Conservation (phyloP, 441 rosid species). For the Arabidopsis lyrata region DNA sequence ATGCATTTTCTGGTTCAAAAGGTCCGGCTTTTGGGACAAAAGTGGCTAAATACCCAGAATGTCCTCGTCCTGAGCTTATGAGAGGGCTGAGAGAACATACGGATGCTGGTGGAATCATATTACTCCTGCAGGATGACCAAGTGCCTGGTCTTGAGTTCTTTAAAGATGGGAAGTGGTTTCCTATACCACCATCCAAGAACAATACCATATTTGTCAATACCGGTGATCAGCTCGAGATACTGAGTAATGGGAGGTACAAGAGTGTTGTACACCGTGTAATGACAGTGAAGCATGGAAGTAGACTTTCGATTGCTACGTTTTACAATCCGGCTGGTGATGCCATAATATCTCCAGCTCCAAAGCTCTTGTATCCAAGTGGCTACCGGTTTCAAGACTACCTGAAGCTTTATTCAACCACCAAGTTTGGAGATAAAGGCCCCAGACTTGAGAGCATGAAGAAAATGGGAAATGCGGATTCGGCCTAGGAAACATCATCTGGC, state of each 20-base stretch:
- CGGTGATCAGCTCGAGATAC: constrained; percentile 81
- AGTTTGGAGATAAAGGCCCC: constrained; percentile 68
- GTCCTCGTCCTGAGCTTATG: constrained; percentile 61
- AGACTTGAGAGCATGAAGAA: constrained; percentile 77
- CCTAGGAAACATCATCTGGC: constrained; percentile 34
- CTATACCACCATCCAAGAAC: constrained; percentile 82
- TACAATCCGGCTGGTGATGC: constrained; percentile 88
- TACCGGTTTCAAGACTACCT: constrained; percentile 77
- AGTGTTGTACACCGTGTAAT: constrained; percentile 80
- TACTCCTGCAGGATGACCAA: constrained; percentile 70
- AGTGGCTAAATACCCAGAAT: constrained; percentile 65
- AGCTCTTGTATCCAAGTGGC: constrained; percentile 64
- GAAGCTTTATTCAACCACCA: constrained; percentile 71
- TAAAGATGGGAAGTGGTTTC: constrained; percentile 62
- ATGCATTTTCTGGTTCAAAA: constrained; percentile 50
- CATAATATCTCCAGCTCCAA: constrained; percentile 71
- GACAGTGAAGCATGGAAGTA: constrained; percentile 72
- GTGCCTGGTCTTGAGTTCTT: constrained; percentile 72
- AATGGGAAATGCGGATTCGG: constrained; percentile 44
- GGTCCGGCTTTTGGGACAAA: constrained; percentile 71
- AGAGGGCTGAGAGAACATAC: constrained; percentile 74
- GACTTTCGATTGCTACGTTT: constrained; percentile 87
- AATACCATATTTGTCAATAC: constrained; percentile 79
- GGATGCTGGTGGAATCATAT: constrained; percentile 72
- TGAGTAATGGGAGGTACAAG: constrained; percentile 81